A percentile compares a stretch with the other conserved stretches of the same genome.
phyloP scores from a whole-genome alignment of 2,329 filamentous ascomycete species.

The Sporothrix pallida region DNA sequence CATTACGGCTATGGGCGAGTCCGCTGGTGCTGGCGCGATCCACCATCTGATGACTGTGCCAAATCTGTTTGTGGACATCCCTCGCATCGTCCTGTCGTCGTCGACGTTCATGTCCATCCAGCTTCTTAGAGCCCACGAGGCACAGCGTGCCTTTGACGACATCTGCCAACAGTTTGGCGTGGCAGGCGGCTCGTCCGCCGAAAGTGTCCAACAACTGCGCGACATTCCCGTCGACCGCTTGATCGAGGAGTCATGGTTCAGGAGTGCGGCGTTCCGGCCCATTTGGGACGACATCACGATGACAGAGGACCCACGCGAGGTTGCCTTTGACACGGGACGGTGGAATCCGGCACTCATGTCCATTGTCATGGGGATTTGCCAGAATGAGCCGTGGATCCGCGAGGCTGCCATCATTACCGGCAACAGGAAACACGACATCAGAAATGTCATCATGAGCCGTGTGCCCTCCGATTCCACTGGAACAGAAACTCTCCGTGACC shows the following conservation, averaged over 20 bases:
- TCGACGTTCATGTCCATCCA: constrained; percentile 31
- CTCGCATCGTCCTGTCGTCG: constrained; percentile 28
- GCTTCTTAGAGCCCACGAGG: constrained; percentile 16
- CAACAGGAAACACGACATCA: neutral
- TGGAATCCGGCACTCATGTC: constrained; percentile 26
- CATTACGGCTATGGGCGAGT: constrained; percentile 30
- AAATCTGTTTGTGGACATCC: constrained; percentile 23
- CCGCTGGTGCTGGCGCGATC: constrained; percentile 25
- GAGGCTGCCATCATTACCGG: neutral
- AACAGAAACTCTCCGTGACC: neutral
- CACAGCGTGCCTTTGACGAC: constrained; percentile 20
- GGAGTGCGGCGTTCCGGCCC: constrained; percentile 12
- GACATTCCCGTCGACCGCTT: neutral
- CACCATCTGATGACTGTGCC: constrained; percentile 22
- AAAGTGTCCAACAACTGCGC: constrained; percentile 7
- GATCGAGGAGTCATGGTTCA: constrained; percentile 15
- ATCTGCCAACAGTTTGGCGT: constrained; percentile 25
- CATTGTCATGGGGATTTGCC: constrained; percentile 22
- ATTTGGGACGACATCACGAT: constrained; percentile 31
- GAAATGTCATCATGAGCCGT: neutral
- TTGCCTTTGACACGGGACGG: neutral
- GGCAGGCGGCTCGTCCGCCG: neutral
- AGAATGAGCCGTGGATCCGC: constrained; percentile 24
- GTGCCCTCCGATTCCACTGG: neutral
- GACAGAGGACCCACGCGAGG: constrained; percentile 21